Conservation (phyloP, 2,329 filamentous ascomycete species). For the Apiospora hydei region DNA sequence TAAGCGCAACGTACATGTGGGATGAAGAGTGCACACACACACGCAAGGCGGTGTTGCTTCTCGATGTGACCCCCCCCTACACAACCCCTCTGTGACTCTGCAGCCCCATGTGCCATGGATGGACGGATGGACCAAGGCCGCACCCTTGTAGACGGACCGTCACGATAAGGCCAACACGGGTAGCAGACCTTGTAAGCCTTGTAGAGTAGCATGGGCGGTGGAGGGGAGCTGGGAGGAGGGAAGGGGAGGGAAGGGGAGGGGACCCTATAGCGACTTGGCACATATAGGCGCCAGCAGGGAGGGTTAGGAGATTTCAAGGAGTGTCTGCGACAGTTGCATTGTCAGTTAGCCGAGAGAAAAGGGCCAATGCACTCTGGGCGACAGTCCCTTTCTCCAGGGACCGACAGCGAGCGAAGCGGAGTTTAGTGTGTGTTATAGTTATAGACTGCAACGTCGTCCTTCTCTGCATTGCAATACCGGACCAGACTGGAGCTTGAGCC, state of each 20-base stretch:
- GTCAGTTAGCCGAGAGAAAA: constrained; percentile 6
- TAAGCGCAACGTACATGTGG: neutral
- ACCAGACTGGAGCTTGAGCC: constrained; percentile 19
- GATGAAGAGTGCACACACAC: neutral
- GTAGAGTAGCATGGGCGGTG: constrained; percentile 8
- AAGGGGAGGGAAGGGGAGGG: neutral
- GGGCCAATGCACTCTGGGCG: neutral
- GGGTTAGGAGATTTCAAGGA: constrained; percentile 16
- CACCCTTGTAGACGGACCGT: constrained; percentile 11
- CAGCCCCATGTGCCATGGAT: constrained; percentile 8
- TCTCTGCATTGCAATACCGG: constrained; percentile 1
- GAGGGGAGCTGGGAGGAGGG: neutral
- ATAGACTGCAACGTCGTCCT: neutral
- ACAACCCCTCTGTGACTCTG: neutral
- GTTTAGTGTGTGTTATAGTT: constrained; percentile 8
- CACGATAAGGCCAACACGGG: constrained; percentile 20
- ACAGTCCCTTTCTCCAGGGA: neutral
- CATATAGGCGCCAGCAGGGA: constrained; percentile 12
- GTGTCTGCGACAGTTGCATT: constrained; percentile 5
- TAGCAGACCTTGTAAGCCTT: neutral
- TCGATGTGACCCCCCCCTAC: neutral
- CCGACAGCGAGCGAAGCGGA: neutral
- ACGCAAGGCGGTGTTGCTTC: constrained; percentile 1
- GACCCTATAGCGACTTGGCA: neutral
- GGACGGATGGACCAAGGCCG: neutral